phyloP scores from a whole-genome alignment of 257 asterid species.

The Verbena officinalis region DNA sequence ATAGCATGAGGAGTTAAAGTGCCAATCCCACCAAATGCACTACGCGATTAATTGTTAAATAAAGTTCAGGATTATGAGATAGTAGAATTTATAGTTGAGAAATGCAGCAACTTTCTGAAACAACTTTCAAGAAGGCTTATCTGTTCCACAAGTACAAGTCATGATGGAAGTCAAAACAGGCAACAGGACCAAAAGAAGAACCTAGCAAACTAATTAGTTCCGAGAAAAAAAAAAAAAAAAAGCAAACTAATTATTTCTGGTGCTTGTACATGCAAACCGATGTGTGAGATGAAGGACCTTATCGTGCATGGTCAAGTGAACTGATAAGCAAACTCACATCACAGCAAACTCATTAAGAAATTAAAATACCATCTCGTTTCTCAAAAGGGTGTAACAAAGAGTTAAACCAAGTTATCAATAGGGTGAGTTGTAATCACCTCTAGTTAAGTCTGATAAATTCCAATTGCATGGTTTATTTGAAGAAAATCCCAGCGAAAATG shows the following conservation, averaged over 20 bases:
- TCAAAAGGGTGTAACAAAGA: neutral
- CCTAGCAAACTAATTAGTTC: neutral
- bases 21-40: neutral
- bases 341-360: neutral
- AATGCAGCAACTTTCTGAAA: conserved; percentile 4
- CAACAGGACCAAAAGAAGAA: conserved; percentile 13
- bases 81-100: neutral
- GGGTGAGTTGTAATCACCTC: conserved; percentile 34
- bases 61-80: neutral
- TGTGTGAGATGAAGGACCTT: neutral
- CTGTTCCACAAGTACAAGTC: neutral
- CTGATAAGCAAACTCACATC: conserved; percentile 5
- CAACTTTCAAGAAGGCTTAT: conserved; percentile 11
- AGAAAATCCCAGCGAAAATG: conserved; percentile 30
- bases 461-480: conserved; percentile 10
- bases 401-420: neutral
- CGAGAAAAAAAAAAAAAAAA: no score
- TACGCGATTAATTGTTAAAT: neutral
- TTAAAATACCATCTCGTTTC: neutral
- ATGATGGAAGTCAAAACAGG: neutral
- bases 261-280: conserved; percentile 8
- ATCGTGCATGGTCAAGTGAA: conserved; percentile 5
- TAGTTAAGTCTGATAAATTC: conserved; percentile 30
- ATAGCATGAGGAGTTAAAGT: conserved; percentile 2
- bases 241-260: no score